Base-by-base conservation (phyloP, 2,329 filamentous ascomycete species). In the Passalora sequoiae region DNA sequence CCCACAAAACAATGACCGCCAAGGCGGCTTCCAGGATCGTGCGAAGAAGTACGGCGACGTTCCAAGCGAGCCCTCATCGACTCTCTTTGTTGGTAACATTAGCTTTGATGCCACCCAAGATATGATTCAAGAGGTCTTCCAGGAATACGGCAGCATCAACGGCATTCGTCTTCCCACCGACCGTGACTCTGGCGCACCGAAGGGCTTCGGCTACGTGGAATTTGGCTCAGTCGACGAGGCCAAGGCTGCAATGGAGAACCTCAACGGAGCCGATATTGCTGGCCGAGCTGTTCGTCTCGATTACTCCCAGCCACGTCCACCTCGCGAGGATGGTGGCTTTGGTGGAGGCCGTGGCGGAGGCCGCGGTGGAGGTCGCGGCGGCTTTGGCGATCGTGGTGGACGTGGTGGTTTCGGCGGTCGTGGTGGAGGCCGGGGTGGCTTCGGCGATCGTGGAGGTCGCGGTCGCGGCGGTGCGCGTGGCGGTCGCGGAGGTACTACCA, bases 181-280 rank as follows among this genome's bases (percentile, higher is more conserved):
- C 66, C 80, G 81, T 66, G 88, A 94, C 49, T 81, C 81, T 50
- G 89, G 88, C 54, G 79, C 81, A 58, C 82, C 84, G 64, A 95
- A 95, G 82, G 89, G 89, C 45, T 95, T 94, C 68, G 89, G 87
- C 43, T 96, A 96, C 65, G 83, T 95, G 52, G 83, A 83, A 62
- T 95, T 91, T 75, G 71, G 73, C 57, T 85, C 84, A 13, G 67
- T 92, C 50, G 88, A 94, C 20, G 89, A 95, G 60, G 87, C 89
- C 60, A 86, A 84, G 70, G 70, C 73, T 58, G 89, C 82, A 17
- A 80, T 87, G 57, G 75, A 83, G 58, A 71, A 74, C 44, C 76
- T 86, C 65, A 82, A 86, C 57, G 87, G 87, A 53, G 73, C 74
- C 43, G 81, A 86, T 47, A 76, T 92, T 58, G 76, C 73, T 53